Conservation (phyloP, 148 eudicot genomes). For the Bassia scoparia region DNA sequence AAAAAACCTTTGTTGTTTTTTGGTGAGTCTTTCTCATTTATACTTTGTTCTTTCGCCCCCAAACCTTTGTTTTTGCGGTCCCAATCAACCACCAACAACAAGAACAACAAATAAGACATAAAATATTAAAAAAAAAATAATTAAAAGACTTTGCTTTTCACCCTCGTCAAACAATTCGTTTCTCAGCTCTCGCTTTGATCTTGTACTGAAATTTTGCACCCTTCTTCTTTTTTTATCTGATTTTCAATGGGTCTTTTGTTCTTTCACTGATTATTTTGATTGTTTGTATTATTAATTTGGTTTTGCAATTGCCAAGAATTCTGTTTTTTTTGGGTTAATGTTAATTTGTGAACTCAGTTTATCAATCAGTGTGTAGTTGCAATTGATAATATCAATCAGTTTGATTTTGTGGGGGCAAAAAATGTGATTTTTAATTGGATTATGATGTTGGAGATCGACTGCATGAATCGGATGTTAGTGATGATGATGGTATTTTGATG, state of each 20-base stretch:
- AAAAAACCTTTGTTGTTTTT: too few species aligned
- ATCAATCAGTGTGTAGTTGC: not conserved
- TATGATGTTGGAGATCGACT: constrained; percentile 10
- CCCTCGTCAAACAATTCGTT: not conserved
- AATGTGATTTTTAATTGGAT: constrained; percentile 1
- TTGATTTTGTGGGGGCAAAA: constrained; percentile 13
- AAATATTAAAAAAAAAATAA: not conserved
- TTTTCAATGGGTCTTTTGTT: constrained; percentile 1
- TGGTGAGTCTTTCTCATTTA: too few species aligned
- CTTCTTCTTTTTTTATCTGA: not conserved
- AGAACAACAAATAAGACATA: not conserved
- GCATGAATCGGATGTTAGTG: not conserved
- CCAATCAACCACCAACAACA: constrained; percentile 6
- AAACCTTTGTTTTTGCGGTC: constrained; percentile 13
- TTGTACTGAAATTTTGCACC: constrained; percentile 11
- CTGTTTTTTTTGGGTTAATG: not conserved
- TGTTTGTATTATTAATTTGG: too few species aligned
- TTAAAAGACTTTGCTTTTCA: constrained; percentile 8
- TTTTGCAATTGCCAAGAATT: too few species aligned
- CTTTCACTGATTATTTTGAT: constrained; percentile 13
- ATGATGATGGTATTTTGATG: constrained; percentile 15
- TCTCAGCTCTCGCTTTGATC: constrained; percentile 24
- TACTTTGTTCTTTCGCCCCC: constrained; percentile 15
- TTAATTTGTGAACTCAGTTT: constrained; percentile 4
- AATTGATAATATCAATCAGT: not conserved